Evolutionary conservation across 305 asterid species (phyloP), one percentile per base, ranked within the genome.

Genomic region (Caryopteris hybrid): DNA sequence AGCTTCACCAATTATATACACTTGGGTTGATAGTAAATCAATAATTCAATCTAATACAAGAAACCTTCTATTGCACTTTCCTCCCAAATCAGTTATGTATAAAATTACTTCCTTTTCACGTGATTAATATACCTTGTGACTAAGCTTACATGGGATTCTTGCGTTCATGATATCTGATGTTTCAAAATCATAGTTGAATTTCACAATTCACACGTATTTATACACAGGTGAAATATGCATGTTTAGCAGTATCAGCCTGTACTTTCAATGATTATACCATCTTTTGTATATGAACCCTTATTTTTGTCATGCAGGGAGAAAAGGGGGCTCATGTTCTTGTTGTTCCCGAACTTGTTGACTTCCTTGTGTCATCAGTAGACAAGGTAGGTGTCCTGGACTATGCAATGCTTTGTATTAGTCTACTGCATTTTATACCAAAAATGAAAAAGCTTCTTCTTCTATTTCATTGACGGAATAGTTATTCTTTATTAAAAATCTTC

Each of bases 331-430:
- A 91, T 36, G 67, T 91, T 68, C 91, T 94, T 66, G 84, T 91
- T 76, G 96, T 87, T 80, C 96, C 97, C 2, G 99, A 94, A 73
- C 92, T 91, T 45, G 87, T 87, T 53, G 96, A 89, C 81, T 89
- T 88, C 79, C 81, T 94, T 46, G 64, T 57, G 53, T 79, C 91
- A 46, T 72, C 96, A 50, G 57, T 94, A 83, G 88, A 81, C 80
- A 94, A 91, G 99, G 99, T 93, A 77, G 9, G 58, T 8, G 3
- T 46, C 16, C 38, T 55, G 39, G 61, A 45, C 67, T 61, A 0
- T 48, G 5, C 41, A 18, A 52, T 38, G 29, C 48, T 62, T 47
- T 22, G 23, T n/a, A 47, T 36, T 21, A 25, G 22, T 20, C n/a
- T n/a, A n/a, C n/a, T n/a, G n/a, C n/a, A n/a, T n/a, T n/a, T n/a